Base-by-base conservation (phyloP, 306 rosid genomes). In the Macrotyloma uniflorum region DNA sequence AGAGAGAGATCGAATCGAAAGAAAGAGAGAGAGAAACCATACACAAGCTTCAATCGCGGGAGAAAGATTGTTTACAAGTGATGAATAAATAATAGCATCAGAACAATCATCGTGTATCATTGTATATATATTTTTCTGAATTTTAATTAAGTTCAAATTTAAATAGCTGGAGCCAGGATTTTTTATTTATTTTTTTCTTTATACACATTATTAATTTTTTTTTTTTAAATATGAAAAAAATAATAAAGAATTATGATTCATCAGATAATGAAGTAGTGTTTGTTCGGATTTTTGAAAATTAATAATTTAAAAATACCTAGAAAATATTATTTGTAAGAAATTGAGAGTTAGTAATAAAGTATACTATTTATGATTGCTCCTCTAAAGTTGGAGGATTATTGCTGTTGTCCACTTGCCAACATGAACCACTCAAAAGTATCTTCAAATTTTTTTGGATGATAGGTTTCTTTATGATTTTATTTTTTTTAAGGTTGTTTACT, bases 11-110 rank as follows among this genome's bases (percentile, higher is more conserved):
- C 89, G 86, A 80, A 86, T 78, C 81, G 78, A 79, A 53, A 62
- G 83, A 45, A 74, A 80, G 64, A 66, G 83, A 50, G 83, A 45
- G 76, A 80, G 64, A 66, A 83, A 50, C 43, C 43, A 88, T 70
- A 33, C 40, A 76, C 77, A 64, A 83, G 88, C 90, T 81, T 88
- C 87, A 87, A 91, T 91, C 88, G 94, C 89, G 84, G 86, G 84
- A 81, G 81, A 42, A 78, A 64, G 77, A 72, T 68, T 53, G 78
- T 30, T 62, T 32, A 80, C 76, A 82, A 76, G 87, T 54, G 71
- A 66, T 19, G 79, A 72, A 78, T 62, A 77, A 78, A 78, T 53
- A 63, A 72, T 23, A 73, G 36, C 55, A 67, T 65, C 33, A 12
- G 45, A 32, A 22, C 76, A 47, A 66, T 32, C n/a, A 54, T 74